Evolutionary conservation across 805 yeast species (phyloP).

Genomic region (Scheffersomyces amazonensis): DNA sequence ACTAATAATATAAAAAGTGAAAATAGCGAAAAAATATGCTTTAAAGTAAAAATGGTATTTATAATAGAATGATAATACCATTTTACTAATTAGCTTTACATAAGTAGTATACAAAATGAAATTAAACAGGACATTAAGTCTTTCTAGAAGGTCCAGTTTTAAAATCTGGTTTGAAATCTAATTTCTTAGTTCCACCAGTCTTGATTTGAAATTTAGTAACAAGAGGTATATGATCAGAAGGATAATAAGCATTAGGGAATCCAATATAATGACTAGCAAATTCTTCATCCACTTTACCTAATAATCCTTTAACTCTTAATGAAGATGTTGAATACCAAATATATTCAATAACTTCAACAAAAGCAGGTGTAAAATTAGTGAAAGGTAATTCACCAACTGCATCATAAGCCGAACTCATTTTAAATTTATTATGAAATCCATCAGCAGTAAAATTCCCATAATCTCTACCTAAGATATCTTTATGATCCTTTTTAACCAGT

Average conservation of each 20-base stretch:
- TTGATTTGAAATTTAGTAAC: slow-evolving; percentile 74
- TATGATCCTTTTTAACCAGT: slow-evolving; percentile 69
- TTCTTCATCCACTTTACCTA: slow-evolving; percentile 79
- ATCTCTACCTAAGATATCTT: slow-evolving; percentile 79
- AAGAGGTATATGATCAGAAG: slow-evolving; percentile 93
- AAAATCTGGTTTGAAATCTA: slow-evolving; percentile 45
- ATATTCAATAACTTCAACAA: slow-evolving; percentile 91
- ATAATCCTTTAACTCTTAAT: slow-evolving; percentile 78
- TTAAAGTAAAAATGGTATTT: no score
- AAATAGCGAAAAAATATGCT: no score
- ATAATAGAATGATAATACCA: no score
- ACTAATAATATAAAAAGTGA: no score
- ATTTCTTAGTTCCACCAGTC: slow-evolving; percentile 24
- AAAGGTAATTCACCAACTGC: slow-evolving; percentile 87
- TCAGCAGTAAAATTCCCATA: slow-evolving; percentile 89
- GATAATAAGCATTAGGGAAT: slow-evolving; percentile 89
- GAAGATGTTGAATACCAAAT: slow-evolving; percentile 87
- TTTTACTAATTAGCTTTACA: no score
- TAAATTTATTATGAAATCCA: slow-evolving; percentile 79
- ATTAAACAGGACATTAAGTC: slow-evolving; percentile 21
- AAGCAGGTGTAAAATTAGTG: slow-evolving; percentile 91
- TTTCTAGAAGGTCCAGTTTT: slow-evolving; percentile 40
- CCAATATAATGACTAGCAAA: slow-evolving; percentile 81
- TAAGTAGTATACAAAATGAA: no score
- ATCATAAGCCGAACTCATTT: slow-evolving; percentile 81